Conservation (phyloP, 257 asterid species). For the Scutellaria barbata region DNA sequence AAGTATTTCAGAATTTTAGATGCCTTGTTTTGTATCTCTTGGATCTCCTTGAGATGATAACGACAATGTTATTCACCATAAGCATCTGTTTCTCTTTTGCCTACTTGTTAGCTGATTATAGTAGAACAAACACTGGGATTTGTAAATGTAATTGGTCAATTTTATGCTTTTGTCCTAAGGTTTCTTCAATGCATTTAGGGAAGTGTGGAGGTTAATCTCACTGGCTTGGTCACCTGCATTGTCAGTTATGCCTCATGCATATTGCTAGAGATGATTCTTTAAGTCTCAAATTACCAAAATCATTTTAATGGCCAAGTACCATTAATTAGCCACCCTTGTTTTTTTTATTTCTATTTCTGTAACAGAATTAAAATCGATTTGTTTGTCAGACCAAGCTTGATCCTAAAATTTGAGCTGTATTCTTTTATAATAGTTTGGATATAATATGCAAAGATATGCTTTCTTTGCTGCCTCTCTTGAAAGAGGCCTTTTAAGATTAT, state of each 20-base stretch:
- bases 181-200: conserved; percentile 1
- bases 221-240: neutral
- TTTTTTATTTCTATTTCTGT: neutral
- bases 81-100: too few species aligned
- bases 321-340: neutral
- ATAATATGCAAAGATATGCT: too few species aligned
- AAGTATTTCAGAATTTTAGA: neutral
- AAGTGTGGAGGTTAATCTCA: neutral
- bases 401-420: neutral
- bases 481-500: too few species aligned
- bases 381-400: neutral
- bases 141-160: neutral
- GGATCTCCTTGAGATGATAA: too few species aligned
- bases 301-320: neutral
- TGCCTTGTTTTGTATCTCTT: too few species aligned
- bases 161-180: neutral
- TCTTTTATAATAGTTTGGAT: neutral
- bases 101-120: neutral
- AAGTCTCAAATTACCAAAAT: neutral
- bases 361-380: neutral
- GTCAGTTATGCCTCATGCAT: neutral
- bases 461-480: too few species aligned
- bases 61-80: too few species aligned
- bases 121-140: conserved; percentile 12
- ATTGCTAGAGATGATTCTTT: neutral